phyloP scores from a whole-genome alignment of 140 eudicot genomes.

The Oenanthe javanica region DNA sequence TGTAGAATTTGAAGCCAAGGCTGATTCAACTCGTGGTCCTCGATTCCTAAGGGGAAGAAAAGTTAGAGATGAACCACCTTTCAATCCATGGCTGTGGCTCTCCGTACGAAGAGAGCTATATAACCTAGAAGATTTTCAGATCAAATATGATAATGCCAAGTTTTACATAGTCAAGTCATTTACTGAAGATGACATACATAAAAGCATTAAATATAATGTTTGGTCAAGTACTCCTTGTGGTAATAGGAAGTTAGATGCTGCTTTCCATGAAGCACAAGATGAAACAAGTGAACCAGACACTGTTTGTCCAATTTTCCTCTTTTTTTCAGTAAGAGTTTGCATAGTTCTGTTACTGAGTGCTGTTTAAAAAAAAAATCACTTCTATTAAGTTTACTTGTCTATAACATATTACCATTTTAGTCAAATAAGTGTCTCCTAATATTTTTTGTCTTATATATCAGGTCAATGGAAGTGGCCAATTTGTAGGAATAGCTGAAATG shows the following conservation, averaged over 20 bases:
- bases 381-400: not conserved
- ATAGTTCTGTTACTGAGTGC: not conserved
- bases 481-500: conserved; percentile 92
- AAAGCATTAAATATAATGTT: conserved; percentile 74
- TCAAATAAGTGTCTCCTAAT: not conserved
- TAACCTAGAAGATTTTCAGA: conserved; percentile 57
- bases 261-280: conserved; percentile 49
- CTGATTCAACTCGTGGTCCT: conserved; percentile 58
- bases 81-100: conserved; percentile 24
- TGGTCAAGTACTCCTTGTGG: conserved; percentile 94
- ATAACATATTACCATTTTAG: not conserved
- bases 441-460: conserved; percentile 11
- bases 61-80: conserved; percentile 10
- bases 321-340: conserved; percentile 55
- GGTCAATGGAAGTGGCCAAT: conserved; percentile 91
- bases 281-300: conserved; percentile 35
- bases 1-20: too few relatives aligned
- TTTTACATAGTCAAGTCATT: conserved; percentile 72
- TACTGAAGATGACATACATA: conserved; percentile 91
- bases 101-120: conserved; percentile 29
- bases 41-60: conserved; percentile 29
- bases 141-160: conserved; percentile 51
- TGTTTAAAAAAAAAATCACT: too few relatives aligned
- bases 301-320: conserved; percentile 69
- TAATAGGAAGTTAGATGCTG: conserved; percentile 62